Conservation (phyloP, 2,329 filamentous ascomycete genomes). For the Cyclaneusma minus region DNA sequence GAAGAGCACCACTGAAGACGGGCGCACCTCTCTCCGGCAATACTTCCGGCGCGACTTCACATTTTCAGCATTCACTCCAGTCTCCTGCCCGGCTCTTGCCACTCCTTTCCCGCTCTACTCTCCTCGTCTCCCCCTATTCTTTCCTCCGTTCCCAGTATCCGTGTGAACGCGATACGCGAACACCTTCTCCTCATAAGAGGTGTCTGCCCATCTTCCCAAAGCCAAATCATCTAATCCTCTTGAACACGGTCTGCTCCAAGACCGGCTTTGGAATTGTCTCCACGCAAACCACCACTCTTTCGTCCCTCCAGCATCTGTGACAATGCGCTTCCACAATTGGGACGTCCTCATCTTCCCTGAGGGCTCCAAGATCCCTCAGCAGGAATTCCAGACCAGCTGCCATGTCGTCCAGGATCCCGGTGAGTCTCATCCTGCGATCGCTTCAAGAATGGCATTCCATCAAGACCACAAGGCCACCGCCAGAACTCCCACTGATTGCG, state of each 20-base stretch:
- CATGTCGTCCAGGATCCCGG: conserved; percentile 42
- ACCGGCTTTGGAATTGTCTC: neutral
- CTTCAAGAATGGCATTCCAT: neutral
- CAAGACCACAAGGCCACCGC: neutral
- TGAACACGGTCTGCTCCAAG: neutral
- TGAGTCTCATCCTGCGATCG: conserved; percentile 9
- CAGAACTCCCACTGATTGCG: too few species aligned
- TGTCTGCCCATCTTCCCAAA: neutral
- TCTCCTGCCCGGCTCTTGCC: too few species aligned
- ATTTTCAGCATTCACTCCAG: too few species aligned
- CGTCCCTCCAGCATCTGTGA: conserved; percentile 13
- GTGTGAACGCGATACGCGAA: neutral
- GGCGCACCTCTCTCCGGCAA: too few species aligned
- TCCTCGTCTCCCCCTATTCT: too few species aligned
- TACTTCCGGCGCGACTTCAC: too few species aligned
- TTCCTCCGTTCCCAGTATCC: too few species aligned
- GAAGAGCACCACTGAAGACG: too few species aligned
- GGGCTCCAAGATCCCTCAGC: conserved; percentile 52
- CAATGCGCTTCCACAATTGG: conserved; percentile 78
- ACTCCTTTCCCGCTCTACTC: too few species aligned
- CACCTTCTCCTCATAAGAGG: neutral
- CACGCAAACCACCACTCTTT: neutral
- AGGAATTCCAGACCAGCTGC: conserved; percentile 71
- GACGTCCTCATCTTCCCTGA: conserved; percentile 68
- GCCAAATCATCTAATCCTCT: conserved; percentile 1